Evolutionary conservation across 2,329 filamentous ascomycete genomes (phyloP).

Genomic region (Epichloe gansuensis): DNA sequence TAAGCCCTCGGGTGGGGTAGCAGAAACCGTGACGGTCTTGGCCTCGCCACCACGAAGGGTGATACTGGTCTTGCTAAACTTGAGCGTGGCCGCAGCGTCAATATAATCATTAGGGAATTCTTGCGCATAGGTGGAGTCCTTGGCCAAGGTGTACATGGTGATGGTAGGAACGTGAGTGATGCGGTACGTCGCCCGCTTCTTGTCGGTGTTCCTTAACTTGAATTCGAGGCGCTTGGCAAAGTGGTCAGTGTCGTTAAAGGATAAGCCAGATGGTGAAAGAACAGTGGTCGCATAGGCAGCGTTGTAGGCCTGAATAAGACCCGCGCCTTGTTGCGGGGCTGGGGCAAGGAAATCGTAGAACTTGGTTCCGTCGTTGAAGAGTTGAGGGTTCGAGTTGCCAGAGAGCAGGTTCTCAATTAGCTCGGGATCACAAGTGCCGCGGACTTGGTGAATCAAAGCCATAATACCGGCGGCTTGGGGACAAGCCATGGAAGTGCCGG

Average conservation of each 20-base stretch:
- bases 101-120: constrained; percentile 33
- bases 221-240: constrained; percentile 37
- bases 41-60: constrained; percentile 3
- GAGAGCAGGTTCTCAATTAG: constrained; percentile 36
- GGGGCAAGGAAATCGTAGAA: constrained; percentile 33
- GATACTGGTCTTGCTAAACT: constrained; percentile 5
- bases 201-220: constrained; percentile 41
- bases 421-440: constrained; percentile 37
- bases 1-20: constrained; percentile 2
- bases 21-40: constrained; percentile 5
- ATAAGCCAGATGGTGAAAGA: constrained; percentile 42
- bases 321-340: constrained; percentile 46
- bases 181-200: constrained; percentile 34
- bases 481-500: constrained; percentile 48
- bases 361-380: constrained; percentile 31
- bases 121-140: constrained; percentile 21
- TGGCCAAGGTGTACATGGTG: constrained; percentile 37
- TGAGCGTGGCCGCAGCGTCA: constrained; percentile 24
- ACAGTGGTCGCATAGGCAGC: constrained; percentile 41
- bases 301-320: constrained; percentile 46
- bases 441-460: constrained; percentile 39
- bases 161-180: constrained; percentile 37
- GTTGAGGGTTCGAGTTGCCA: constrained; percentile 33
- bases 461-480: constrained; percentile 42
- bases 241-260: constrained; percentile 52